Evolutionary conservation across 257 asterid species (phyloP).

Genomic region (Lycium ferocissimum): DNA sequence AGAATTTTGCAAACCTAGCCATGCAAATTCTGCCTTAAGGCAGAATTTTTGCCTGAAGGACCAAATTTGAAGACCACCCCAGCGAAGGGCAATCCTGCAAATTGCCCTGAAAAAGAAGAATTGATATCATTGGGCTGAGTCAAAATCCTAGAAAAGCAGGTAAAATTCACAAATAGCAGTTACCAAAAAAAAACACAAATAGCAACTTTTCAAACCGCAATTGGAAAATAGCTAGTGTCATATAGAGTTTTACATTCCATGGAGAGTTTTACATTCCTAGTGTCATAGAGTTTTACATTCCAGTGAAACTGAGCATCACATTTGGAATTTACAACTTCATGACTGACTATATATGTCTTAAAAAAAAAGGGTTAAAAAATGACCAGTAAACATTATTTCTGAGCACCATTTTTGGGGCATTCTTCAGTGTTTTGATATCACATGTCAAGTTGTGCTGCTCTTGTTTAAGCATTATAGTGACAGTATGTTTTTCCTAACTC

Average conservation of each 20-base stretch:
- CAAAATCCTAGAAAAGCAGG: neutral
- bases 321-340: neutral
- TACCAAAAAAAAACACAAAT: neutral
- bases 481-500: neutral
- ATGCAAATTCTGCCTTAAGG: too few relatives aligned
- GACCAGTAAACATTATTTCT: neutral
- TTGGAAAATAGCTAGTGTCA: neutral
- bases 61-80: too few relatives aligned
- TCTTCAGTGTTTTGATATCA: neutral
- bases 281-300: neutral
- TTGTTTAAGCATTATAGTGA: neutral
- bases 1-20: too few relatives aligned
- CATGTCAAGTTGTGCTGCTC: neutral
- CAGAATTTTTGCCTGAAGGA: too few relatives aligned
- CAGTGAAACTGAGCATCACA: neutral
- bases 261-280: neutral
- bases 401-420: neutral
- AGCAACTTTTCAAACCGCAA: too few relatives aligned
- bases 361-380: neutral
- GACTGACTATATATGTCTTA: neutral
- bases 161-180: neutral
- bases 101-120: too few relatives aligned
- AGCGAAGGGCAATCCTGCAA: too few relatives aligned
- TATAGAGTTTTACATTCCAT: neutral
- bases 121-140: neutral